These are phyloP conservation scores for Leavenworthia alabamica DNA, from an alignment of 345 rosid genomes.

Conservation along the genomic window DNA sequence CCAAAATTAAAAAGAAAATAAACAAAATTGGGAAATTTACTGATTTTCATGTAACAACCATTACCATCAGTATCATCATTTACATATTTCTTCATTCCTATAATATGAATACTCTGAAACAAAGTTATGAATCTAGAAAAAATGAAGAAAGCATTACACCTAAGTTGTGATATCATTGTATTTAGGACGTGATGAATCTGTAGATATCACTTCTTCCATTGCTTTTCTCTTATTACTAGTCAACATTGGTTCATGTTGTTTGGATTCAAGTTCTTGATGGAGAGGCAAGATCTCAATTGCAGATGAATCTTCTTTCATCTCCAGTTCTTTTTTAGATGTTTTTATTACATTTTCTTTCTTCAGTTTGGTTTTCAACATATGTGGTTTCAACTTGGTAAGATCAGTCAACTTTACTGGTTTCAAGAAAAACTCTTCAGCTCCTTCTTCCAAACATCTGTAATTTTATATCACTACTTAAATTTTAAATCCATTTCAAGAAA, in stretches of 20 bases:
- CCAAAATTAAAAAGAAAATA: background rate
- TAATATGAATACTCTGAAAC: background rate
- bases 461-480: background rate
- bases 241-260: slow-evolving; percentile 4
- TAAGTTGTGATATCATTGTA: slow-evolving; percentile 24
- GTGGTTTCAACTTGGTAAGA: slow-evolving; percentile 68
- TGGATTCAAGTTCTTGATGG: slow-evolving; percentile 3
- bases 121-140: background rate
- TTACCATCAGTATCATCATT: background rate
- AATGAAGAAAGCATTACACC: background rate
- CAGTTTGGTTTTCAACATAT: slow-evolving; percentile 32
- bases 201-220: slow-evolving; percentile 29
- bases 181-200: slow-evolving; percentile 24
- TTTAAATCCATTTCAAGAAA: background rate
- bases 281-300: slow-evolving; percentile 16
- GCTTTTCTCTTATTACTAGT: slow-evolving; percentile 42
- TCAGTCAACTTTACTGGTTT: slow-evolving; percentile 84
- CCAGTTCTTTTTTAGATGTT: background rate
- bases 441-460: slow-evolving; percentile 78
- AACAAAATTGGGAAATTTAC: slow-evolving; percentile 12
- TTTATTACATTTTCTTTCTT: slow-evolving; percentile 19
- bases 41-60: background rate
- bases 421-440: slow-evolving; percentile 86
- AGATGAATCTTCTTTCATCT: slow-evolving; percentile 8
- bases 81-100: slow-evolving; percentile 16